Evolutionary conservation across 2,329 filamentous ascomycete genomes (phyloP).

Genomic region (Colletotrichum sp.): DNA sequence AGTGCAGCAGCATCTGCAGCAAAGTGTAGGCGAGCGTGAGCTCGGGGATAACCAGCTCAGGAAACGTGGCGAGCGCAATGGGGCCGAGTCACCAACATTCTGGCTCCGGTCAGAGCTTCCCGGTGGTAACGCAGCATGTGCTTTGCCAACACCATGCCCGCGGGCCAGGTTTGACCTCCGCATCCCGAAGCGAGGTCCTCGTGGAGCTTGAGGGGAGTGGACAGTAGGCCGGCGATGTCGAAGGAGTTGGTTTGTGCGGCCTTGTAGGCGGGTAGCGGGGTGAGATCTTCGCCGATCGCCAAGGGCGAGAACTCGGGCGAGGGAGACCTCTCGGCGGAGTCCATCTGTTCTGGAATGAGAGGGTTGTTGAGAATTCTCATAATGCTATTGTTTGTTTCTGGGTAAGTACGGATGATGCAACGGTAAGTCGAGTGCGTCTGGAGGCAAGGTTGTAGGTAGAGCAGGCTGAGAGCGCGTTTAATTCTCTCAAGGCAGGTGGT

Average conservation of each 20-base stretch:
- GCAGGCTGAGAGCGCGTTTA: not conserved
- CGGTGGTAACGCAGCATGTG: slow-evolving; percentile 82
- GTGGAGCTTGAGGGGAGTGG: slow-evolving; percentile 73
- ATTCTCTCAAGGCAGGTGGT: not conserved
- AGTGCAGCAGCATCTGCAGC: not conserved
- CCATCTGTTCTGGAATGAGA: slow-evolving; percentile 13
- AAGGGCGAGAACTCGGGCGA: slow-evolving; percentile 58
- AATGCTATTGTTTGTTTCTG: not conserved
- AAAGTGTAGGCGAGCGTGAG: not conserved
- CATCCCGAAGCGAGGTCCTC: slow-evolving; percentile 90
- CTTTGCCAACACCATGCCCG: slow-evolving; percentile 85
- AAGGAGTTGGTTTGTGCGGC: slow-evolving; percentile 55
- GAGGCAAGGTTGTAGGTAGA: not conserved
- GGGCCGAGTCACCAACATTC: slow-evolving; percentile 67
- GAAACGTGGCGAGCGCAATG: not conserved
- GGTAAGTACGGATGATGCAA: not conserved
- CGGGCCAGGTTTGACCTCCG: slow-evolving; percentile 93
- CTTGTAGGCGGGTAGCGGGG: slow-evolving; percentile 67
- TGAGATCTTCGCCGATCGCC: slow-evolving; percentile 57
- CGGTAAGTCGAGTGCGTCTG: not conserved
- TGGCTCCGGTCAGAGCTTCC: slow-evolving; percentile 66
- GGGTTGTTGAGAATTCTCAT: slow-evolving; percentile 20
- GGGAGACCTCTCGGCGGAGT: slow-evolving; percentile 31
- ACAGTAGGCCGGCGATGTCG: slow-evolving; percentile 77
- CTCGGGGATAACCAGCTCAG: not conserved